A percentile compares a stretch with the other conserved stretches of the same genome.
Evolutionary conservation across 2,329 filamentous ascomycete genomes (phyloP).

Genomic region (Cadophora gregata): DNA sequence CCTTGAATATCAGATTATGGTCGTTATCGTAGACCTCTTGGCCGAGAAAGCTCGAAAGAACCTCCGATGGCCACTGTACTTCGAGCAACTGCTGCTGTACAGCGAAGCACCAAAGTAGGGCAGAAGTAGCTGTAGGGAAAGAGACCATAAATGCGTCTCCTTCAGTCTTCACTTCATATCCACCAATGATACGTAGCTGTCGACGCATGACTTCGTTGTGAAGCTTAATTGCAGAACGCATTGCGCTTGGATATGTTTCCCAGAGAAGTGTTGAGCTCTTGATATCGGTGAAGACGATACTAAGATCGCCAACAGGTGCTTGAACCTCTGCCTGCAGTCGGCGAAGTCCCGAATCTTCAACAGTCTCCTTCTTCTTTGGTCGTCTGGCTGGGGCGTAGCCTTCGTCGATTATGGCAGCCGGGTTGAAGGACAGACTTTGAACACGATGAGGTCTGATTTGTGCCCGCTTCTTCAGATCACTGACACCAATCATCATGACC

Average conservation of each 20-base stretch:
- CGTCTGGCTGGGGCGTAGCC: conserved; percentile 70
- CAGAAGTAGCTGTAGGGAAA: conserved; percentile 94
- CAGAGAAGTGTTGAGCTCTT: conserved; percentile 96
- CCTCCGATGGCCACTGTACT: conserved; percentile 91
- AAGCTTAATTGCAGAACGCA: conserved; percentile 95
- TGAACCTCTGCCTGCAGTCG: conserved; percentile 90
- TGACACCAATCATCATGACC: conserved; percentile 97
- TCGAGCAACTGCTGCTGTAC: conserved; percentile 89
- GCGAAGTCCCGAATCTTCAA: conserved; percentile 85
- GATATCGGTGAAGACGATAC: conserved; percentile 98
- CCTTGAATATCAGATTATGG: conserved; percentile 88
- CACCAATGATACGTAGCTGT: conserved; percentile 90
- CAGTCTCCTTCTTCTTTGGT: conserved; percentile 65
- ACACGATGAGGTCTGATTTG: conserved; percentile 73
- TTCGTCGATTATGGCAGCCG: conserved; percentile 75
- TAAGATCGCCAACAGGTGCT: conserved; percentile 86
- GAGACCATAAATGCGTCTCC: conserved; percentile 99
- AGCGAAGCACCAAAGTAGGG: conserved; percentile 94
- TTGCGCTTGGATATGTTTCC: conserved; percentile 93
- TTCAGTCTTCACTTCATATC: conserved; percentile 99
- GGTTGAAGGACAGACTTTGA: conserved; percentile 80
- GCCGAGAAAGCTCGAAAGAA: conserved; percentile 84
- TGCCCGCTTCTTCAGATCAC: conserved; percentile 86
- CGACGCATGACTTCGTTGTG: conserved; percentile 97
- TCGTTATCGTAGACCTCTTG: conserved; percentile 84